Evolutionary conservation across 148 eudicot genomes (phyloP), one percentile per base, ranked within the genome.

Genomic region (Selenicereus undatus): DNA sequence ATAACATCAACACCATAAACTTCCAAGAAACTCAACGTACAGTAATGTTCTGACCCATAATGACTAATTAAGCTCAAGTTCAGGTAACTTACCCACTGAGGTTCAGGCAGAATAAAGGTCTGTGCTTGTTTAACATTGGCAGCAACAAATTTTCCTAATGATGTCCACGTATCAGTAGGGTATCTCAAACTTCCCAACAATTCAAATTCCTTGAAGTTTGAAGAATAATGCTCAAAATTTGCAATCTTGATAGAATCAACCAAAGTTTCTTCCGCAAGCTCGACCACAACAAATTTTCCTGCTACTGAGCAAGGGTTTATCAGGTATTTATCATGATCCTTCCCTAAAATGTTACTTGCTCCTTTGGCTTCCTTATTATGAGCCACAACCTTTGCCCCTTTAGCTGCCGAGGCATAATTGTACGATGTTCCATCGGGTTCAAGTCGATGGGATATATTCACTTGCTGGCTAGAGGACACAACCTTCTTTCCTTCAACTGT

Each of bases 1-100:
- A 95, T 91, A 56, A 97, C 99, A 89, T 95, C 99, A 66, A 93
- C 84, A 32, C 99, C 99, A 83, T 90, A 93, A 27, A 93, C 99
- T 84, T 92, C 97, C 27, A 95, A 81, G 29, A 86, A 85, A 86
- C 93, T 95, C 75, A 95, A 74, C 11, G 94, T 93, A 81, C 99
- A 95, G 80, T 93, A 95, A 86, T 93, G 95, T 56, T 91, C 97
- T 0, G 97, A 89, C 11, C 99, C 97, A 66, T 90, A 93, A 86
- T 93, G 97, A 78, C 90, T 95, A 9, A 88, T 81, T 74, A 95
- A 87, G 75, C 81, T 91, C 82, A 95, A 78, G 83, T 87, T 93
- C 81, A 93, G 80, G 85, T 93, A 95, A 75, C 97, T 89, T 10
- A 85, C 91, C 94, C 94, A 93, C 85, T 91, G 92, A 77, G 97